Percentiles rank a stretch among this genome's conserved stretches.
phyloP scores from a whole-genome alignment of 2,329 filamentous ascomycete species.

The Pseudogymnoascus sp. region DNA sequence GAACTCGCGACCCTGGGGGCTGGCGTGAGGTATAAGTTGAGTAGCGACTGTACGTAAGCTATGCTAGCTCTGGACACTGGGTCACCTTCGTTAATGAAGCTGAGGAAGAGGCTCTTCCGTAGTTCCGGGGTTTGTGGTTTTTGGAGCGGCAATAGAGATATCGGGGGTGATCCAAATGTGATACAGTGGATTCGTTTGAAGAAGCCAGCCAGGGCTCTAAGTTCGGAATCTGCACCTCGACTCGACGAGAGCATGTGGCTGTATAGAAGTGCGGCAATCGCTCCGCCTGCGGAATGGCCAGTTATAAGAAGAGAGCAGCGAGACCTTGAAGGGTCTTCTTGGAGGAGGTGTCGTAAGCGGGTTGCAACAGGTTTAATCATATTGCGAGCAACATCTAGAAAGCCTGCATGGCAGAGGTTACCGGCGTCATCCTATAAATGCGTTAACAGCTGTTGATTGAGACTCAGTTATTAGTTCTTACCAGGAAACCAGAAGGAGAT shows the following conservation, averaged over 20 bases:
- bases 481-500: constrained; percentile 60
- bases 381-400: constrained; percentile 65
- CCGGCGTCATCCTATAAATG: constrained; percentile 54
- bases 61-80: constrained; percentile 72
- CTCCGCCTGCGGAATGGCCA: constrained; percentile 79
- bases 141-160: constrained; percentile 62
- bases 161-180: constrained; percentile 76
- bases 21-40: constrained; percentile 62
- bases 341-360: constrained; percentile 60
- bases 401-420: constrained; percentile 76
- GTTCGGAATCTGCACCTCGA: constrained; percentile 52
- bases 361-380: constrained; percentile 70
- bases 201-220: constrained; percentile 59
- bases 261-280: constrained; percentile 72
- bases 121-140: constrained; percentile 46
- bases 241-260: constrained; percentile 67
- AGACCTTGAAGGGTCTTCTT: constrained; percentile 62
- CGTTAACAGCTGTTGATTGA: constrained; percentile 9
- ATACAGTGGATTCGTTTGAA: constrained; percentile 80
- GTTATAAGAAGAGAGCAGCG: constrained; percentile 71
- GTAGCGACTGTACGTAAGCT: constrained; percentile 63
- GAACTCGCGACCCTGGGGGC: constrained; percentile 34
- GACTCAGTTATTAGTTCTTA: constrained; percentile 23
- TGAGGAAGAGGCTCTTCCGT: constrained; percentile 66
- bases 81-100: constrained; percentile 81